Evolutionary conservation across 1,284 basidiomycete species (phyloP).

Genomic region (Sparassis latifolia): DNA sequence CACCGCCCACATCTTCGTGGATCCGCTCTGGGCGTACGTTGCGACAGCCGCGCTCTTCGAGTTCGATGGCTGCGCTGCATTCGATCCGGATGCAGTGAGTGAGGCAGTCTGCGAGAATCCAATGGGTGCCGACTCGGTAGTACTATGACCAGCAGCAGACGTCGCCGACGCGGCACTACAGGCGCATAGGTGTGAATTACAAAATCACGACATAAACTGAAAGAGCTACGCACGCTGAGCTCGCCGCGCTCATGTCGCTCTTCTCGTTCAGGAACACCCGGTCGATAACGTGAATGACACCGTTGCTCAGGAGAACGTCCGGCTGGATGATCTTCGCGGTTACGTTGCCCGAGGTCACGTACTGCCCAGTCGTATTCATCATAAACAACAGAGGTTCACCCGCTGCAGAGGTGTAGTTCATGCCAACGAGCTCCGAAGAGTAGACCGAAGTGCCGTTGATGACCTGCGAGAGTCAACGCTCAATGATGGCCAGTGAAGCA

Average conservation of each 20-base stretch:
- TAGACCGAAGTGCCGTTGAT: conserved; percentile 69
- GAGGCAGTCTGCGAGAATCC: conserved; percentile 8
- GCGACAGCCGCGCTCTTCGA: no score
- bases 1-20: no score
- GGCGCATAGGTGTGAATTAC: neutral
- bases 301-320: conserved; percentile 65
- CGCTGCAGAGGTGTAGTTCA: conserved; percentile 47
- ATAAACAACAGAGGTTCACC: conserved; percentile 52
- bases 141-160: conserved; percentile 7
- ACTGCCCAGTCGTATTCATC: conserved; percentile 57
- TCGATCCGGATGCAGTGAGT: neutral
- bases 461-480: conserved; percentile 31
- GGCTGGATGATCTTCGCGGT: conserved; percentile 53
- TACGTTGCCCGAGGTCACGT: conserved; percentile 46
- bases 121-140: conserved; percentile 10
- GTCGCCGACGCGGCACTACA: conserved; percentile 8
- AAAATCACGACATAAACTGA: neutral
- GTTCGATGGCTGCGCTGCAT: neutral
- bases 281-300: conserved; percentile 70
- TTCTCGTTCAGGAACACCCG: conserved; percentile 51
- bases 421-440: conserved; percentile 40
- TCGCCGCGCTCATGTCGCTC: conserved; percentile 44
- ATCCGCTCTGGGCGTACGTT: no score
- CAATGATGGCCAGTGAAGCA: conserved; percentile 1
- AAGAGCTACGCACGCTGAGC: conserved; percentile 40